phyloP scores from a whole-genome alignment of 306 rosid species.

The Fagus crenata region DNA sequence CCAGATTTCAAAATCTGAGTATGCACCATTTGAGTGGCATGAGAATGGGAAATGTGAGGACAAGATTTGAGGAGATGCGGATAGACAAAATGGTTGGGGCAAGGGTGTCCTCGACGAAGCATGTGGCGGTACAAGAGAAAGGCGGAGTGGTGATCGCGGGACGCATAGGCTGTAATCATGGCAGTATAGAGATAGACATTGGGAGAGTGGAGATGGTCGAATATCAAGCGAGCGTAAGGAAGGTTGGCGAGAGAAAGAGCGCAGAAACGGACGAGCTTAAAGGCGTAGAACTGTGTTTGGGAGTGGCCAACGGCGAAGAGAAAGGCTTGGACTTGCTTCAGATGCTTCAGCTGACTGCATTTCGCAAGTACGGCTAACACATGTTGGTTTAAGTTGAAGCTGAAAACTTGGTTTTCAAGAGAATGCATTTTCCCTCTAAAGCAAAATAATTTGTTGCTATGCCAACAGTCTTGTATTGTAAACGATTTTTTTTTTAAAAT shows the following conservation, averaged over 20 bases:
- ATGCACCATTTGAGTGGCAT: conserved; percentile 41
- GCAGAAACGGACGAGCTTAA: conserved; percentile 72
- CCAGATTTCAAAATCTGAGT: conserved; percentile 62
- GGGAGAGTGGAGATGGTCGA: conserved; percentile 50
- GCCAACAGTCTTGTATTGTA: too few species aligned
- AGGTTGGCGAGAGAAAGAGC: conserved; percentile 51
- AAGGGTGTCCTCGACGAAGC: conserved; percentile 38
- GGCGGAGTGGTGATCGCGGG: conserved; percentile 39
- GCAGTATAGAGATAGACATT: conserved; percentile 67
- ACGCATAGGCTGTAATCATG: conserved; percentile 65
- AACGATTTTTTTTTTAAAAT: too few species aligned
- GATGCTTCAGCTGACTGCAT: conserved; percentile 52
- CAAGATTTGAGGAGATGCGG: conserved; percentile 62
- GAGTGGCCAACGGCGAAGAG: conserved; percentile 55
- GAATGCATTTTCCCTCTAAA: neutral
- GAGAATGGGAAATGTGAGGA: conserved; percentile 32
- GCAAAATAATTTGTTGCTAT: too few species aligned
- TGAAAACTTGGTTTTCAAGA: neutral
- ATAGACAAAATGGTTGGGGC: conserved; percentile 59
- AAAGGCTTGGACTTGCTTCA: conserved; percentile 65
- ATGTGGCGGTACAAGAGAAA: conserved; percentile 45
- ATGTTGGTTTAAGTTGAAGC: conserved; percentile 33
- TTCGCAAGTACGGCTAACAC: conserved; percentile 42
- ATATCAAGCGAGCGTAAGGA: conserved; percentile 56
- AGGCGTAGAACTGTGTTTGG: conserved; percentile 69